Evolutionary conservation across 202 grass and related monocot genomes (phyloP).

Genomic region (Zizania palustris): DNA sequence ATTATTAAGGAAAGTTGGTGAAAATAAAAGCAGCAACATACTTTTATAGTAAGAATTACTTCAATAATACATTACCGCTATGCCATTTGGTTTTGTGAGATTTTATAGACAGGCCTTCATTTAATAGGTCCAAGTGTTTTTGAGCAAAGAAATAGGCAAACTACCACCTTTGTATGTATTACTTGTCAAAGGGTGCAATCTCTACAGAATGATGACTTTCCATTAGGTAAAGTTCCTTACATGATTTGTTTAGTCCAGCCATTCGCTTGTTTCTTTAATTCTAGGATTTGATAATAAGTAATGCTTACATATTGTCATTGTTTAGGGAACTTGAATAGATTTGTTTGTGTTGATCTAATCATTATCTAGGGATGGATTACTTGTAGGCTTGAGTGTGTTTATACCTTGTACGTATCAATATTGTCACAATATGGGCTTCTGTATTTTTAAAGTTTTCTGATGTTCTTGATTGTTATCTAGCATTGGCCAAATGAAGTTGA

Average conservation of each 20-base stretch:
- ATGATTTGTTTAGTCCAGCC: not conserved
- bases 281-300: not conserved
- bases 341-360: conserved; percentile 14
- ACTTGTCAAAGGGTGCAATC: conserved; percentile 74
- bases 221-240: conserved; percentile 51
- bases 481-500: conserved; percentile 65
- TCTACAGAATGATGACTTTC: conserved; percentile 74
- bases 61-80: not conserved
- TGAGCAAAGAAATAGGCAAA: conserved; percentile 59
- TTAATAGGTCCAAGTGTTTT: conserved; percentile 68
- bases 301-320: not conserved
- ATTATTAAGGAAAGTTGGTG: conserved; percentile 78
- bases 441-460: conserved; percentile 15
- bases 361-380: not conserved
- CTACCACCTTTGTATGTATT: conserved; percentile 58
- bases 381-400: conserved; percentile 3
- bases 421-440: conserved; percentile 12
- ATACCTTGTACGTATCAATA: conserved; percentile 6
- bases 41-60: conserved; percentile 62
- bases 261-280: not conserved
- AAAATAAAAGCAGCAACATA: conserved; percentile 76
- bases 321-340: not conserved
- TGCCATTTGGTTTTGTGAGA: not conserved
- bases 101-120: conserved; percentile 22
- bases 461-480: conserved; percentile 30